phyloP scores from a whole-genome alignment of 1,284 basidiomycete species.

The Omphalotus olearius region DNA sequence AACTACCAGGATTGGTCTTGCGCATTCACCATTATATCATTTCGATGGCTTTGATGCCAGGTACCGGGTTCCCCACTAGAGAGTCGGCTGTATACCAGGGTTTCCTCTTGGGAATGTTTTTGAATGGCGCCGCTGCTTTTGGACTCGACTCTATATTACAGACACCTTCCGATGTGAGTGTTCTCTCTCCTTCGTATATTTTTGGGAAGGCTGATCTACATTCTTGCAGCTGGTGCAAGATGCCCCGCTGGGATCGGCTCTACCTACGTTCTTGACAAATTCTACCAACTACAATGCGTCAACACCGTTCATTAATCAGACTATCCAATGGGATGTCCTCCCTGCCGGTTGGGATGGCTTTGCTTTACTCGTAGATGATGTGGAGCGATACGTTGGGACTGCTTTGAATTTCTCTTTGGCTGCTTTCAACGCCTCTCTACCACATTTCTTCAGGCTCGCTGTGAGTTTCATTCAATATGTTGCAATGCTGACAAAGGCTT shows the following conservation, averaged over 20 bases:
- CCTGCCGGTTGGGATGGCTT: constrained; percentile 72
- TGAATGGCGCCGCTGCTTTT: constrained; percentile 74
- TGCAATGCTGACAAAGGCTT: neutral
- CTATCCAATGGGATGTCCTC: constrained; percentile 61
- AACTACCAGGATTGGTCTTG: constrained; percentile 65
- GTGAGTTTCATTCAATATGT: constrained; percentile 41
- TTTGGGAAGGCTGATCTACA: neutral
- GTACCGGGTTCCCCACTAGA: constrained; percentile 79
- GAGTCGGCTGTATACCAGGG: constrained; percentile 77
- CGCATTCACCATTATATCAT: constrained; percentile 77
- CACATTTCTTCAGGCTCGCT: constrained; percentile 83
- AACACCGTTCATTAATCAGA: constrained; percentile 51
- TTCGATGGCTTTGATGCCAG: constrained; percentile 72
- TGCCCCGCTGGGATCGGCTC: constrained; percentile 61
- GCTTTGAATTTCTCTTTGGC: constrained; percentile 67
- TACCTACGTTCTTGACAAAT: constrained; percentile 74
- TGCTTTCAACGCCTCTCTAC: constrained; percentile 53
- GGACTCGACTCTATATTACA: constrained; percentile 80
- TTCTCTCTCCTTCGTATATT: constrained; percentile 1
- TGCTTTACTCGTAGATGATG: constrained; percentile 79
- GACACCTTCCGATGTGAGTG: constrained; percentile 64
- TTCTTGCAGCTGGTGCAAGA: constrained; percentile 62
- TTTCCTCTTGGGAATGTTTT: constrained; percentile 78
- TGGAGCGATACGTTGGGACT: constrained; percentile 68
- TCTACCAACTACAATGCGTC: constrained; percentile 59